A percentile compares a stretch with the other conserved stretches of the same genome.
Evolutionary conservation across 306 rosid species (phyloP).

Genomic region (Ormosia semicastrata): DNA sequence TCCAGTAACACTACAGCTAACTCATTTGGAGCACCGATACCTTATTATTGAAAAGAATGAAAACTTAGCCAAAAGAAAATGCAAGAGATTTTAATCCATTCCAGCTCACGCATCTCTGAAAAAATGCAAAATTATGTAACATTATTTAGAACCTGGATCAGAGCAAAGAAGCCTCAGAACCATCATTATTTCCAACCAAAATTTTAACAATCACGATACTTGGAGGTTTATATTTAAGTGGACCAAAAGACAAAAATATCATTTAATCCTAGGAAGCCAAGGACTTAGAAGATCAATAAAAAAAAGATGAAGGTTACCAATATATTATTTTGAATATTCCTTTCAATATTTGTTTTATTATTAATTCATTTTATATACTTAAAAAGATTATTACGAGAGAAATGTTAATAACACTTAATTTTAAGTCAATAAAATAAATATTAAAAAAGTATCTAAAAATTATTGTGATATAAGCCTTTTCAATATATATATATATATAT

Average conservation of each 20-base stretch:
- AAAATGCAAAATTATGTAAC: background rate
- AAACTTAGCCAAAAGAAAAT: background rate
- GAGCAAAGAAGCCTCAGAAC: conserved; percentile 20
- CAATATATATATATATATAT: too few species aligned
- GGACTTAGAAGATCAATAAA: too few species aligned
- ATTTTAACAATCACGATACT: background rate
- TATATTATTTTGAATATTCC: too few species aligned
- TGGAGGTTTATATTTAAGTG: background rate
- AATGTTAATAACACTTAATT: too few species aligned
- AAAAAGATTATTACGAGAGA: too few species aligned
- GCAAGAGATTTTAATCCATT: background rate
- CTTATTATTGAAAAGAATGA: background rate
- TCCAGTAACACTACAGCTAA: background rate
- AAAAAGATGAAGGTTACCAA: background rate
- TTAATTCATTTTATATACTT: too few species aligned
- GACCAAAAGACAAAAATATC: background rate
- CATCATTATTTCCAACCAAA: conserved; percentile 5
- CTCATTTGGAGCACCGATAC: background rate
- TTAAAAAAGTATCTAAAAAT: background rate
- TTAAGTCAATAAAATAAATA: too few species aligned
- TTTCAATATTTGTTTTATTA: too few species aligned
- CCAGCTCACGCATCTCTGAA: background rate
- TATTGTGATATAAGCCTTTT: too few species aligned
- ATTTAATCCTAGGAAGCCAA: conserved; percentile 14
- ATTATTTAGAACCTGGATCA: conserved; percentile 28